These are phyloP conservation scores for Calcarisporium arbuscula DNA, from an alignment of 2,329 filamentous ascomycete species.

Conservation along the genomic window DNA sequence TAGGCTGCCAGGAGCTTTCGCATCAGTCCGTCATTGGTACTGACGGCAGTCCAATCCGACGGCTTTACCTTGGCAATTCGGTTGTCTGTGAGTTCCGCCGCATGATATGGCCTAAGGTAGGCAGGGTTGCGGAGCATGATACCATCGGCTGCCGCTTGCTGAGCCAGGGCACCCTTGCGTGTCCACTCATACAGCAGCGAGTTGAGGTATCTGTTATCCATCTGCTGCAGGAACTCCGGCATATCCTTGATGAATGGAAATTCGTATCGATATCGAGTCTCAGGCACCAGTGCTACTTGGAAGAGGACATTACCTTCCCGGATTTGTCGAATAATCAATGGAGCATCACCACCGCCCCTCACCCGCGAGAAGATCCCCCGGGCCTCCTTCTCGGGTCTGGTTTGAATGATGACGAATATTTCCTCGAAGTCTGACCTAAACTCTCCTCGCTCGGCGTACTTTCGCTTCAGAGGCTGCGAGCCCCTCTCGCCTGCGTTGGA, in stretches of 20 bases:
- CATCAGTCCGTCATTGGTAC: constrained; percentile 23
- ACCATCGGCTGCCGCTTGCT: not conserved
- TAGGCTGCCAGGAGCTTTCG: constrained; percentile 18
- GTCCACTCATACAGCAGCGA: constrained; percentile 15
- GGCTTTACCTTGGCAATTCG: constrained; percentile 19
- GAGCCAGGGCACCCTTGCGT: not conserved
- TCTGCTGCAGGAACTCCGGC: constrained; percentile 17
- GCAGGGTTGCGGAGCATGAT: constrained; percentile 9
- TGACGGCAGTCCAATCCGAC: constrained; percentile 27
- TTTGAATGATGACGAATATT: constrained; percentile 4
- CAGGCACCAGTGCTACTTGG: constrained; percentile 25
- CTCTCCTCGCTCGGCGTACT: constrained; percentile 4
- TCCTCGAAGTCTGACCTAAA: constrained; percentile 1
- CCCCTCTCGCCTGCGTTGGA: constrained; percentile 3
- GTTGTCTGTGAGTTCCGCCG: constrained; percentile 22
- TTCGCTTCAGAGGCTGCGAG: constrained; percentile 5
- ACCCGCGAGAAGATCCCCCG: constrained; percentile 3
- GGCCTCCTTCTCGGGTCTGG: constrained; percentile 2
- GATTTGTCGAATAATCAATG: constrained; percentile 23
- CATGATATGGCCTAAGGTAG: constrained; percentile 22
- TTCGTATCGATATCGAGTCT: constrained; percentile 26
- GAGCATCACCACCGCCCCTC: constrained; percentile 14
- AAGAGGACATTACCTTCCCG: constrained; percentile 27
- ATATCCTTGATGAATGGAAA: constrained; percentile 25
- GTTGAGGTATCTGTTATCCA: constrained; percentile 15